phyloP scores from a whole-genome alignment of 1,284 basidiomycete species.

The Pascua sp. region DNA sequence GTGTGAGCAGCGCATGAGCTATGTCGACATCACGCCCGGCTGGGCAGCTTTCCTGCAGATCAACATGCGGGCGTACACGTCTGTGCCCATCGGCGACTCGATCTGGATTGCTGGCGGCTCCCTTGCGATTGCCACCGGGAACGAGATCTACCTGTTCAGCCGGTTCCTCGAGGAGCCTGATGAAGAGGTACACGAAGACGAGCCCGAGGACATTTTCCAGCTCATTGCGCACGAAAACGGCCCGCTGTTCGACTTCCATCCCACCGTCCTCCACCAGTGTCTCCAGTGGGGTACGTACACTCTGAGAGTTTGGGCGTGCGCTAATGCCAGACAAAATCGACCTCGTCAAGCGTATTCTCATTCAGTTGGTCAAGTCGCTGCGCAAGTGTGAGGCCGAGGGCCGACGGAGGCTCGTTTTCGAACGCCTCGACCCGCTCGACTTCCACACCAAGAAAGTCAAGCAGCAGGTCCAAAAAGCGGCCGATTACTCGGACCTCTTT shows the following conservation, averaged over 20 bases:
- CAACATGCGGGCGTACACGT: conserved; percentile 67
- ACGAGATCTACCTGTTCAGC: conserved; percentile 67
- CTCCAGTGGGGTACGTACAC: conserved; percentile 72
- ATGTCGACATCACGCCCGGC: conserved; percentile 73
- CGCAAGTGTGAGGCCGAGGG: conserved; percentile 35
- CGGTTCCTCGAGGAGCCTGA: conserved; percentile 35
- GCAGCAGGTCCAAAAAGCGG: neutral
- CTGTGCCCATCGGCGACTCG: conserved; percentile 74
- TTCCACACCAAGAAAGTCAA: conserved; percentile 22
- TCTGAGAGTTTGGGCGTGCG: neutral
- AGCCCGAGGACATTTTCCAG: conserved; percentile 63
- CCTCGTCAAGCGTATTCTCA: conserved; percentile 73
- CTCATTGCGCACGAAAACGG: conserved; percentile 76
- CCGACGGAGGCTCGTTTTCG: conserved; percentile 26
- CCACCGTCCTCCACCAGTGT: conserved; percentile 86
- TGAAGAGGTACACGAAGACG: conserved; percentile 21
- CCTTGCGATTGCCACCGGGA: conserved; percentile 62
- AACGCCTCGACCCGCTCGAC: conserved; percentile 36
- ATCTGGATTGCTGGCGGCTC: conserved; percentile 81
- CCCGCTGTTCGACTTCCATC: conserved; percentile 81
- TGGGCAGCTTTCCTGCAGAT: conserved; percentile 73
- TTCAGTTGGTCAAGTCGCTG: conserved; percentile 59
- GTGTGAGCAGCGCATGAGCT: conserved; percentile 82
- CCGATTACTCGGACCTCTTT: conserved; percentile 32
- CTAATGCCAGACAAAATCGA: conserved; percentile 65